These are phyloP conservation scores for Fusarium algeriense DNA, from an alignment of 2,329 filamentous ascomycete genomes.

Conservation along the genomic window DNA sequence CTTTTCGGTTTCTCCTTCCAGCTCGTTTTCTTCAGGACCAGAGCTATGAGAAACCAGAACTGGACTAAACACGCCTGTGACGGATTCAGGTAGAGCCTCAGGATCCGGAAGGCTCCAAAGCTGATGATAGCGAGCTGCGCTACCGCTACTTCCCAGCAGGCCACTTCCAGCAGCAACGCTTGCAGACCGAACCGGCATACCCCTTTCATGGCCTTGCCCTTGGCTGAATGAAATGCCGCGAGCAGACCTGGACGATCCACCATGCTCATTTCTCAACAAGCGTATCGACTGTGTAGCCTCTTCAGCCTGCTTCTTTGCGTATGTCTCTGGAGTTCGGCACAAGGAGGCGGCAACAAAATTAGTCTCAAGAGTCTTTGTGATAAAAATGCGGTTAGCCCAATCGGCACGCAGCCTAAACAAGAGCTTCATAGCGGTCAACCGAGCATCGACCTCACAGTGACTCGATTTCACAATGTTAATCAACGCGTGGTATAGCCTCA, in stretches of 20 bases:
- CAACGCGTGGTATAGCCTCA: constrained; percentile 71
- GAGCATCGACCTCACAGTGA: constrained; percentile 74
- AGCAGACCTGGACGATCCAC: constrained; percentile 54
- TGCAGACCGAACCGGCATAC: constrained; percentile 55
- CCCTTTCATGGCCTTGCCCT: constrained; percentile 58
- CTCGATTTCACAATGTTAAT: constrained; percentile 72
- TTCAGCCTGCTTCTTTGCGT: constrained; percentile 64
- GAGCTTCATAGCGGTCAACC: constrained; percentile 80
- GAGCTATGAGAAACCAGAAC: constrained; percentile 61
- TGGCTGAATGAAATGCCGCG: constrained; percentile 68
- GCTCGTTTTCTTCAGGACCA: constrained; percentile 32
- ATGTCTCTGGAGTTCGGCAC: constrained; percentile 70
- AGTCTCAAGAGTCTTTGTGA: constrained; percentile 78
- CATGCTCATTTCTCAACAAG: constrained; percentile 59
- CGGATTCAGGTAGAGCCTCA: constrained; percentile 65
- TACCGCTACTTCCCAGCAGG: constrained; percentile 49
- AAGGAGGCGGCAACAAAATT: constrained; percentile 79
- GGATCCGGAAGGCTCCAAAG: constrained; percentile 71
- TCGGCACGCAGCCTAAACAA: constrained; percentile 88
- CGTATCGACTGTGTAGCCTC: constrained; percentile 62
- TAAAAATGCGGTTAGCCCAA: constrained; percentile 79
- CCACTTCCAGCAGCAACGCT: constrained; percentile 53
- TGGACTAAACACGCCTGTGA: constrained; percentile 61
- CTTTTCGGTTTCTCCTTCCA: constrained; percentile 13
- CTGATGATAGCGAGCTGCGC: constrained; percentile 58